A percentile compares a stretch with the other conserved stretches of the same genome.
These are phyloP conservation scores for Capsicum pubescens DNA, from an alignment of 257 asterid genomes.

Conservation along the genomic window DNA sequence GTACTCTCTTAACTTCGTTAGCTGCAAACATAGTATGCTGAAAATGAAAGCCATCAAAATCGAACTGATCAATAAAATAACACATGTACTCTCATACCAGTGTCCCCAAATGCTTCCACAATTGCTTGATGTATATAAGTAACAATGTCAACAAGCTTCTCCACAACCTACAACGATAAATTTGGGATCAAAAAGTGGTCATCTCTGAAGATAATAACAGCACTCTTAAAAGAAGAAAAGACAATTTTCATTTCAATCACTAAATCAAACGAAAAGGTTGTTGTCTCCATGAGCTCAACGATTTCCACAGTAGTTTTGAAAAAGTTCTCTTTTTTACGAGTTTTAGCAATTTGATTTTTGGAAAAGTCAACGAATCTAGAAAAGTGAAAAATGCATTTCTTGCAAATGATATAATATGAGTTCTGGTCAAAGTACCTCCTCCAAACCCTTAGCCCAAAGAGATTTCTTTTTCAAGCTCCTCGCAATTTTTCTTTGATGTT, in stretches of 20 bases:
- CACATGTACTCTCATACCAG: conserved; percentile 50
- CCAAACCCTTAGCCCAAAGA: conserved; percentile 94
- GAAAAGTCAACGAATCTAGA: neutral
- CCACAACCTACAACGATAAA: conserved; percentile 66
- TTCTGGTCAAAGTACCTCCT: conserved; percentile 65
- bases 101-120: conserved; percentile 74
- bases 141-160: conserved; percentile 94
- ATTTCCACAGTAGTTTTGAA: neutral
- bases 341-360: neutral
- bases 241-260: neutral
- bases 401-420: neutral
- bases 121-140: conserved; percentile 87
- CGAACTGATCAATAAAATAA: neutral
- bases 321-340: neutral
- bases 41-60: neutral
- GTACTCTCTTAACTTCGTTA: neutral
- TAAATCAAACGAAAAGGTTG: neutral
- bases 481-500: conserved; percentile 88
- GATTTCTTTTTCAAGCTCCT: conserved; percentile 93
- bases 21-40: neutral
- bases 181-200: neutral
- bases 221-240: neutral
- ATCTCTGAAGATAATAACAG: neutral
- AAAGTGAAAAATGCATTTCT: neutral
- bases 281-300: neutral